These are phyloP conservation scores for Phlebiopsis gigantea DNA, from an alignment of 768 basidiomycete genomes.

Conservation along the genomic window DNA sequence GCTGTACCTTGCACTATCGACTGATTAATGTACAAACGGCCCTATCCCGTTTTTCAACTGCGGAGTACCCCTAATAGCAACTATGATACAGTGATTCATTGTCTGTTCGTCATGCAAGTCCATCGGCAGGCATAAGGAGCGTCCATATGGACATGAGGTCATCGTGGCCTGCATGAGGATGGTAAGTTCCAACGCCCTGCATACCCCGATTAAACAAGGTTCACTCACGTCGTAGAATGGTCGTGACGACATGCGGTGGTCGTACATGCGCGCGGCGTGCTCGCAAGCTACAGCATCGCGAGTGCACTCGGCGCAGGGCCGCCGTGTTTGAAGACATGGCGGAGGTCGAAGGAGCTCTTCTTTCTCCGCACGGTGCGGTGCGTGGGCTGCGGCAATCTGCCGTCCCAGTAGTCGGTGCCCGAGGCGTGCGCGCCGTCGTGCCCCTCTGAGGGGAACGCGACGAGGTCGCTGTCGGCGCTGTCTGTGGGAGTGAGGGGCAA, in stretches of 20 bases:
- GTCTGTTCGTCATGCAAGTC: background rate
- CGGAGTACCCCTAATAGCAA: background rate
- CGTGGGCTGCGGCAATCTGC: background rate
- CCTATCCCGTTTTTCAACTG: background rate
- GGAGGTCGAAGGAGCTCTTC: slow-evolving; percentile 23
- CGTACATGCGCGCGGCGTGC: background rate
- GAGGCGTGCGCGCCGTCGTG: background rate
- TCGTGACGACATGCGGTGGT: background rate
- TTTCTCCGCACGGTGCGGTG: slow-evolving; percentile 21
- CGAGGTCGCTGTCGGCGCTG: background rate
- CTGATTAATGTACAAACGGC: background rate
- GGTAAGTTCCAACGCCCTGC: background rate
- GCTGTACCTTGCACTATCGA: no score
- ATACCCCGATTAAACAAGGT: background rate
- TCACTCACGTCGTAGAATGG: background rate
- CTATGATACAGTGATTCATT: background rate
- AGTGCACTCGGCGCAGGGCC: background rate
- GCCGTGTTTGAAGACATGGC: slow-evolving; percentile 19
- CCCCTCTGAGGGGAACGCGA: background rate
- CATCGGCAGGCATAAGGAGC: background rate
- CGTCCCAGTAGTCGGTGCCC: slow-evolving; percentile 4
- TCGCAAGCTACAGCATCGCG: background rate
- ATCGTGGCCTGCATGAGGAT: background rate
- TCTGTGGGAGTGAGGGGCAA: background rate
- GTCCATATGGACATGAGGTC: background rate